These are phyloP conservation scores for Polytrichum commune DNA, from an alignment of 225 moss, liverwort and hornwort species.

Conservation along the genomic window DNA sequence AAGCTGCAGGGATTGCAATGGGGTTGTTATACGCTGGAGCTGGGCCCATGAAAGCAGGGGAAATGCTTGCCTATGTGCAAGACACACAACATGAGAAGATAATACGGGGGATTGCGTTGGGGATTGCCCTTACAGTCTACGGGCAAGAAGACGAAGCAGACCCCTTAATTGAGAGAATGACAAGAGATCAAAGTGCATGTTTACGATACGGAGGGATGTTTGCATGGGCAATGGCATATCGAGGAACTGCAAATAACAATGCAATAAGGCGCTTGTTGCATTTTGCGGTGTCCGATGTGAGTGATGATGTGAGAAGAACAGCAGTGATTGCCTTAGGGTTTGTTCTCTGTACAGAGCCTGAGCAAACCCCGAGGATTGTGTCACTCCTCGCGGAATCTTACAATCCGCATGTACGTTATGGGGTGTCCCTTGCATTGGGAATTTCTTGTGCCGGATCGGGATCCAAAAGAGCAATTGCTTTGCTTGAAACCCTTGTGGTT, in stretches of 20 bases:
- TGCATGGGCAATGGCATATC: slow-evolving; percentile 61
- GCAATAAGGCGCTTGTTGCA: slow-evolving; percentile 58
- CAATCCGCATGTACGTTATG: slow-evolving; percentile 58
- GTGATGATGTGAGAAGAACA: slow-evolving; percentile 55
- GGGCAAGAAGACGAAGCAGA: slow-evolving; percentile 92
- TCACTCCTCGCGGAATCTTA: slow-evolving; percentile 60
- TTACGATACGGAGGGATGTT: slow-evolving; percentile 63
- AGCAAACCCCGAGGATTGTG: slow-evolving; percentile 58
- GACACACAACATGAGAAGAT: slow-evolving; percentile 92
- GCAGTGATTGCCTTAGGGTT: slow-evolving; percentile 62
- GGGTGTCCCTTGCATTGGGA: slow-evolving; percentile 83
- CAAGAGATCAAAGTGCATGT: slow-evolving; percentile 48
- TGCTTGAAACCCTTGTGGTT: slow-evolving; percentile 74
- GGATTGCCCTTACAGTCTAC: slow-evolving; percentile 82
- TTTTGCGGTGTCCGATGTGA: slow-evolving; percentile 51
- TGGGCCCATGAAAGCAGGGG: slow-evolving; percentile 70
- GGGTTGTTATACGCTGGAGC: slow-evolving; percentile 79
- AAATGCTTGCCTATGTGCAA: slow-evolving; percentile 83
- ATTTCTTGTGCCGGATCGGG: slow-evolving; percentile 95
- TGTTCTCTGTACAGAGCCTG: slow-evolving; percentile 60
- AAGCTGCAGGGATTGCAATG: slow-evolving; percentile 95
- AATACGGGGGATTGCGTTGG: slow-evolving; percentile 74
- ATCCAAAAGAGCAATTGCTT: slow-evolving; percentile 72
- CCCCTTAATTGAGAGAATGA: slow-evolving; percentile 80
- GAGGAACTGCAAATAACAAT: slow-evolving; percentile 59